Evolutionary conservation across 495 filamentous ascomycete species (phyloP).

Genomic region (Penicillium pancosmium): DNA sequence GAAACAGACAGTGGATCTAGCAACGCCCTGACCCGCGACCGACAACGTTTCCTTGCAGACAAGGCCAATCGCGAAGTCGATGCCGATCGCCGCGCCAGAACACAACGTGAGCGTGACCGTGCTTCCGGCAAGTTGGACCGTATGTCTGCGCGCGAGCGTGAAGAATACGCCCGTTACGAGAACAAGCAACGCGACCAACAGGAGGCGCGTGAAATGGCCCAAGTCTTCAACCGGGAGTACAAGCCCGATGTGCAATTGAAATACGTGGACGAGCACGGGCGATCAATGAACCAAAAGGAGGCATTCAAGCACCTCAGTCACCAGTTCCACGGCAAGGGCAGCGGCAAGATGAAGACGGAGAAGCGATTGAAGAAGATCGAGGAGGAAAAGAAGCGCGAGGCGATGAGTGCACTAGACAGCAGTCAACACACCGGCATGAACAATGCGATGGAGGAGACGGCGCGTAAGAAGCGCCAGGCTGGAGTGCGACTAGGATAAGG

Average conservation of each 20-base stretch:
- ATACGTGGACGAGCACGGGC: slow-evolving; percentile 86
- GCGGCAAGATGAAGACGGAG: slow-evolving; percentile 97
- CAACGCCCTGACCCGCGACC: slow-evolving; percentile 71
- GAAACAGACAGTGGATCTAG: slow-evolving; percentile 60
- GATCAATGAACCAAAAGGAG: slow-evolving; percentile 87
- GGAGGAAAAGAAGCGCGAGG: slow-evolving; percentile 84
- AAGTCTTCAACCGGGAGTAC: slow-evolving; percentile 84
- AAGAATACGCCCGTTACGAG: slow-evolving; percentile 82
- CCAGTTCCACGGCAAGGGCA: slow-evolving; percentile 97
- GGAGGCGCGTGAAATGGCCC: slow-evolving; percentile 76
- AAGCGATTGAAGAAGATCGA: slow-evolving; percentile 96
- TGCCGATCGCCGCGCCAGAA: slow-evolving; percentile 75
- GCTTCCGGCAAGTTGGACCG: slow-evolving; percentile 77
- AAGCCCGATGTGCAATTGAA: slow-evolving; percentile 86
- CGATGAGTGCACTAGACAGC: slow-evolving; percentile 78
- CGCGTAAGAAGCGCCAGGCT: slow-evolving; percentile 84
- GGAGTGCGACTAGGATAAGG: slow-evolving; percentile 79
- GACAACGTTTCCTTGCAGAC: slow-evolving; percentile 78
- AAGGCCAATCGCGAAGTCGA: slow-evolving; percentile 73
- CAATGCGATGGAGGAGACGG: slow-evolving; percentile 68
- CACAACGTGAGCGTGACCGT: slow-evolving; percentile 85
- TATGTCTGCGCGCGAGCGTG: slow-evolving; percentile 88
- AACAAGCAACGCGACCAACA: slow-evolving; percentile 84
- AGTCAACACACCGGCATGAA: slow-evolving; percentile 83
- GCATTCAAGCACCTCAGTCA: slow-evolving; percentile 94